Percentiles rank a stretch among this genome's conserved stretches.
These are phyloP conservation scores for Physcomitrellopsis africana DNA, from an alignment of 225 moss, liverwort and hornwort genomes.

Conservation along the genomic window DNA sequence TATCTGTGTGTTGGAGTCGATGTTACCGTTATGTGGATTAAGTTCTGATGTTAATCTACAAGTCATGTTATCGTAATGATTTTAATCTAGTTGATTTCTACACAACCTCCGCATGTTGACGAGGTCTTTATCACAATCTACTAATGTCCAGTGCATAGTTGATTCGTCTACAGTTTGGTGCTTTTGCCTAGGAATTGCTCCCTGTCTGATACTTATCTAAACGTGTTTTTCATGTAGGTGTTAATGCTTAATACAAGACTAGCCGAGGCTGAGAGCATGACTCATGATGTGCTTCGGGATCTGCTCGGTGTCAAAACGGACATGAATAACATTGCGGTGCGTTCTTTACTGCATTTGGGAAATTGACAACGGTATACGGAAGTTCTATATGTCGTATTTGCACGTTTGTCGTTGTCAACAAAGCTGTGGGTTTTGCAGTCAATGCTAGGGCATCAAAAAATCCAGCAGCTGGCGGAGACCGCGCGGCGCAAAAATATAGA, in stretches of 20 bases:
- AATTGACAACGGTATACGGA: neutral
- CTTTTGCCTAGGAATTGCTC: neutral
- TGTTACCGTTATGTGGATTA: neutral
- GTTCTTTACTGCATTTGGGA: constrained; percentile 12
- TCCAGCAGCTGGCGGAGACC: constrained; percentile 83
- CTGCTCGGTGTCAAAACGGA: constrained; percentile 94
- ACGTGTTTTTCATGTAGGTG: constrained; percentile 47
- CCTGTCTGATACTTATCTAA: neutral
- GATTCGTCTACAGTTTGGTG: neutral
- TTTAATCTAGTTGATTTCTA: neutral
- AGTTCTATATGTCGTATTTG: neutral
- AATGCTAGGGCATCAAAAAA: constrained; percentile 78
- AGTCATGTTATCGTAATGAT: neutral
- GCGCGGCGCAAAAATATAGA: constrained; percentile 65
- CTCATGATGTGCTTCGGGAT: constrained; percentile 96
- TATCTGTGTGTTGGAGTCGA: neutral
- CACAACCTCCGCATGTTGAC: neutral
- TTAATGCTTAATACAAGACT: constrained; percentile 84
- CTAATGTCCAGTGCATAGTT: neutral
- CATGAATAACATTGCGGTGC: constrained; percentile 87
- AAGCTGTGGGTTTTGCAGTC: constrained; percentile 48
- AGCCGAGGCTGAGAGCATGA: constrained; percentile 99
- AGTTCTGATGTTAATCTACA: neutral
- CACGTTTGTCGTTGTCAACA: constrained; percentile 26
- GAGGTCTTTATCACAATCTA: neutral